Evolutionary conservation across 2,329 filamentous ascomycete species (phyloP).

Genomic region (Orbilia brochopaga): DNA sequence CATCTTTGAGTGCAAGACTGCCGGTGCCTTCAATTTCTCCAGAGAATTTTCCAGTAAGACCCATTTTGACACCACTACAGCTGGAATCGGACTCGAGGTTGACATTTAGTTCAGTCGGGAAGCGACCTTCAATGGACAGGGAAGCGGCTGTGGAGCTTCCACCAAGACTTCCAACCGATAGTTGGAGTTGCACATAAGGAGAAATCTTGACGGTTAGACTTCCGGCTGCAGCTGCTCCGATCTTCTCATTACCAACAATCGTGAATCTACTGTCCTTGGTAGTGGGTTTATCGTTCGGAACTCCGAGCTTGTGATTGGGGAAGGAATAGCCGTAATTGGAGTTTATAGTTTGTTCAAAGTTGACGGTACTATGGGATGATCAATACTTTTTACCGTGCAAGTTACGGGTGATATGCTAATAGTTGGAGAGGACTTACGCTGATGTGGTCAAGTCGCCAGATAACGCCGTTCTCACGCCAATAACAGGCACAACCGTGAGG

Average conservation of each 20-base stretch:
- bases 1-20: constrained; percentile 25
- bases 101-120: constrained; percentile 25
- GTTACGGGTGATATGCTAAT: constrained; percentile 4
- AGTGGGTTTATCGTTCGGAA: constrained; percentile 15
- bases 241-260: constrained; percentile 34
- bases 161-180: constrained; percentile 27
- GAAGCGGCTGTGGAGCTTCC: constrained; percentile 28
- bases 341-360: constrained; percentile 26
- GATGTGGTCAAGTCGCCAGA: constrained; percentile 41
- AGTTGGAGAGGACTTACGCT: constrained; percentile 19
- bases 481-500: constrained; percentile 30
- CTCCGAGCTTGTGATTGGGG: constrained; percentile 33
- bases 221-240: constrained; percentile 17
- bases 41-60: constrained; percentile 26
- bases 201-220: constrained; percentile 30
- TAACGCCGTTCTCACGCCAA: constrained; percentile 28
- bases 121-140: constrained; percentile 32
- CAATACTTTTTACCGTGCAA: constrained; percentile 7
- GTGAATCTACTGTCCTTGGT: constrained; percentile 14
- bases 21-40: constrained; percentile 33
- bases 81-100: constrained; percentile 30
- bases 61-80: constrained; percentile 33
- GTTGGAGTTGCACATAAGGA: constrained; percentile 34
- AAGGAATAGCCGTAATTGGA: constrained; percentile 41
- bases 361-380: constrained; percentile 33